These are phyloP conservation scores for Ophiocordyceps australis DNA, from an alignment of 2,329 filamentous ascomycete genomes.

Conservation along the genomic window DNA sequence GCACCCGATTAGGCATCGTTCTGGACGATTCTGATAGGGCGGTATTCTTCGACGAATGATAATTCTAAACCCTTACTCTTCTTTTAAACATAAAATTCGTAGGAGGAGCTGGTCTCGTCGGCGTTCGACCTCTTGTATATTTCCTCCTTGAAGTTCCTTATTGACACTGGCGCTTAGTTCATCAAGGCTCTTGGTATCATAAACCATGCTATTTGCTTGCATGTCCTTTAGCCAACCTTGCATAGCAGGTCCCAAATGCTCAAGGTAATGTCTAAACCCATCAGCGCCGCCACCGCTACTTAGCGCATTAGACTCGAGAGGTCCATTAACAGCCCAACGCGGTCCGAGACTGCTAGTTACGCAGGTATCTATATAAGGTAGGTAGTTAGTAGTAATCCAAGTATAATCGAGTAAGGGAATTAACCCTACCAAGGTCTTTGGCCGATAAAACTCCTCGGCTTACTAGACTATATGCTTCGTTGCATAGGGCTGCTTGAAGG, in stretches of 20 bases:
- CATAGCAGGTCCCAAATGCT: conserved; percentile 4
- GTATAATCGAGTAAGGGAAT: too few species aligned
- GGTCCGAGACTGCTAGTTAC: conserved; percentile 4
- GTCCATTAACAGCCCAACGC: conserved; percentile 5
- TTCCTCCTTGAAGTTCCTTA: neutral
- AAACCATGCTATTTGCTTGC: neutral
- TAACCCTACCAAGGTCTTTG: conserved; percentile 5
- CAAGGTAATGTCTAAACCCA: conserved; percentile 5
- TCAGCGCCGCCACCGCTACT: conserved; percentile 6
- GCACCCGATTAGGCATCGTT: too few species aligned
- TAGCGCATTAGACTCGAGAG: conserved; percentile 3
- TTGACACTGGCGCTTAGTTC: neutral
- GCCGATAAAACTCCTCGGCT: conserved; percentile 11
- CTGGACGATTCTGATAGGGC: too few species aligned
- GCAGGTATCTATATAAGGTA: conserved; percentile 5
- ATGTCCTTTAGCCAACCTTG: conserved; percentile 3
- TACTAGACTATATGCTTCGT: conserved; percentile 16
- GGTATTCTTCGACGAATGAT: too few species aligned
- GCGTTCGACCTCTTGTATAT: neutral
- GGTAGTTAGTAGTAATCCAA: too few species aligned
- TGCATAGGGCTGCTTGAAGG: conserved; percentile 15
- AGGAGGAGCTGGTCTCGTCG: neutral
- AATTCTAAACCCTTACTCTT: too few species aligned
- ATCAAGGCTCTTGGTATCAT: neutral
- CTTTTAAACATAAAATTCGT: too few species aligned